Evolutionary conservation across 805 yeast species (phyloP), one percentile per base, ranked within the genome.

Genomic region (Lipomyces kockii): DNA sequence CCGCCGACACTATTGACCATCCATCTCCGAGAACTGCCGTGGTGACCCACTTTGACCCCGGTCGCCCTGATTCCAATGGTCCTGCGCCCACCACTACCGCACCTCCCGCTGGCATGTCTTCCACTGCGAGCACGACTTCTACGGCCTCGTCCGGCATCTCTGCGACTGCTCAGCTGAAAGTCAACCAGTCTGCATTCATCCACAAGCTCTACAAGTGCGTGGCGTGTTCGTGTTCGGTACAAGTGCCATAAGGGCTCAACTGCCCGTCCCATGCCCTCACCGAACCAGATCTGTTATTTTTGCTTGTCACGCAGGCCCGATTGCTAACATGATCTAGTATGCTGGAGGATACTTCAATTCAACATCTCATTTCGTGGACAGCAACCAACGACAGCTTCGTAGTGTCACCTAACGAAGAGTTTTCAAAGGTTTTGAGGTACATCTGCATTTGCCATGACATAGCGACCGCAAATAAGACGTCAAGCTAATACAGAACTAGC

Each of bases 341-440:
- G 96, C 83, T 94, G 60, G 97, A 93, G 73, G 97, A 94, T 76
- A 81, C 81, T 2, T 78, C 84, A 35, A 80, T 94, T 43, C 80
- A 85, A 65, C 95, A 89, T 75, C 82, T 94, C 51, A 94, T 94
- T 29, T 88, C 94, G 87, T 94, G 98, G 98, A 79, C 91, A 0
- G 82, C 85, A 11, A 74, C 86, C 11, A 85, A 85, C 67, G 90
- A 88, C 60, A 86, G 93, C 4, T 95, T 95, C 74, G 84, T 87
- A 64, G 86, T 94, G n/a, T 79, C 85, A 3, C 97, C 97, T 0
- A 89, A 89, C 61, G 97, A 93, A 77, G 93, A 89, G 76, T 93
- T 95, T 75, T 86, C 94, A 63, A 87, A 88, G 75, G 93, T 89
- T 43, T 80, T 89, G 66, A 78, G 81, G 73, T 71, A 32, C 34